A percentile compares a stretch with the other conserved stretches of the same genome.
Evolutionary conservation across 148 eudicot species (phyloP).

Genomic region (Rhododendron vialii): DNA sequence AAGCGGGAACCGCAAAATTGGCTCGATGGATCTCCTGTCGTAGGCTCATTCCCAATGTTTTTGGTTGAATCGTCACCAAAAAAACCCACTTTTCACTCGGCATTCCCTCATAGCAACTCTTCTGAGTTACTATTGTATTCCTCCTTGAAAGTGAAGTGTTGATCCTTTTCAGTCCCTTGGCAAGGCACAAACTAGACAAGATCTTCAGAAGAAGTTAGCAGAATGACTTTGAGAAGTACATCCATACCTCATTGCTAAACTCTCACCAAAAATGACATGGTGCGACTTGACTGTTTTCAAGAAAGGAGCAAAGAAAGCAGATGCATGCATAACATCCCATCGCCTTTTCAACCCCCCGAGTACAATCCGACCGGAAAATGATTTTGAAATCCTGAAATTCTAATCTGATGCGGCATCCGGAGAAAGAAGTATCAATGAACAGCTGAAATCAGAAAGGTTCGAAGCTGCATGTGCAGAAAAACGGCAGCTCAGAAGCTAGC

Average conservation of each 20-base stretch:
- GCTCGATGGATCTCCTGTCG: neutral
- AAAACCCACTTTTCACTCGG: neutral
- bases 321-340: neutral
- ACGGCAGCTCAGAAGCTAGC: neutral
- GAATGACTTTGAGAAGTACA: neutral
- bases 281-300: neutral
- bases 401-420: neutral
- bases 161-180: neutral
- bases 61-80: neutral
- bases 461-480: neutral
- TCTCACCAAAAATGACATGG: neutral
- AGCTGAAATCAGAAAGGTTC: neutral
- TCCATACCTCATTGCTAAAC: neutral
- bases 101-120: neutral
- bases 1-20: neutral
- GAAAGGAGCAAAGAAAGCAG: neutral
- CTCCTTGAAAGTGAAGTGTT: neutral
- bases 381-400: neutral
- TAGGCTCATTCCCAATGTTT: neutral
- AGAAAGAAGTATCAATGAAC: neutral
- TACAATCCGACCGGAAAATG: neutral
- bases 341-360: neutral
- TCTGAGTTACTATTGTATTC: neutral
- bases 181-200: neutral
- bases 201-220: neutral